phyloP scores from a whole-genome alignment of 371 early-diverging fungal species.

The Mucor irregularis region DNA sequence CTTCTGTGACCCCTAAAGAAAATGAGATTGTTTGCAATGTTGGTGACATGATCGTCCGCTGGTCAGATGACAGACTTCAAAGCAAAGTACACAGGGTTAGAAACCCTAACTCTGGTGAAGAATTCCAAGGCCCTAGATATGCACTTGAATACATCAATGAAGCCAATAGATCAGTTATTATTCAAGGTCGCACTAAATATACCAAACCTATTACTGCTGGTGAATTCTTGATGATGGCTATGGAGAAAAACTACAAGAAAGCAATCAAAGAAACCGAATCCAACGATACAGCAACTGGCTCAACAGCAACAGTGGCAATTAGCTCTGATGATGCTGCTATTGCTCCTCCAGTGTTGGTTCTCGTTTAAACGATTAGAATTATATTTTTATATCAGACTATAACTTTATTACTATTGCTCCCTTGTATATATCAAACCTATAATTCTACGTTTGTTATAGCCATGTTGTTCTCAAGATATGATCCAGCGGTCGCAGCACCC shows the following conservation, averaged over 20 bases:
- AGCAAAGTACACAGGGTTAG: constrained; percentile 19
- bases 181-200: constrained; percentile 27
- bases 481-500: constrained; percentile 1
- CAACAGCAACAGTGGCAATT: neutral
- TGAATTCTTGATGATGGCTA: constrained; percentile 23
- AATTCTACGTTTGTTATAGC: neutral
- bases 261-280: neutral
- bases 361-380: neutral
- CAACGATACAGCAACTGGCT: neutral
- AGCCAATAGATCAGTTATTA: constrained; percentile 24
- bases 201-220: constrained; percentile 27
- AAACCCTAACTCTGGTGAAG: constrained; percentile 5
- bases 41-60: constrained; percentile 31
- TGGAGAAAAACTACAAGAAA: constrained; percentile 15
- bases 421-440: constrained; percentile 2
- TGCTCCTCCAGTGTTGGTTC: neutral
- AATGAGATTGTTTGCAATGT: constrained; percentile 28
- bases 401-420: too few relatives aligned
- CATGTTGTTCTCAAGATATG: neutral
- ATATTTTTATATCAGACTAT: too few relatives aligned
- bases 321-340: neutral
- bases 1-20: constrained; percentile 11
- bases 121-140: constrained; percentile 17
- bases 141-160: constrained; percentile 23
- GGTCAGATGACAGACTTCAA: constrained; percentile 27